Percentiles rank a stretch among this genome's conserved stretches.
Evolutionary conservation across 2,329 filamentous ascomycete genomes (phyloP).

Genomic region (Trichoderma aggressivum): DNA sequence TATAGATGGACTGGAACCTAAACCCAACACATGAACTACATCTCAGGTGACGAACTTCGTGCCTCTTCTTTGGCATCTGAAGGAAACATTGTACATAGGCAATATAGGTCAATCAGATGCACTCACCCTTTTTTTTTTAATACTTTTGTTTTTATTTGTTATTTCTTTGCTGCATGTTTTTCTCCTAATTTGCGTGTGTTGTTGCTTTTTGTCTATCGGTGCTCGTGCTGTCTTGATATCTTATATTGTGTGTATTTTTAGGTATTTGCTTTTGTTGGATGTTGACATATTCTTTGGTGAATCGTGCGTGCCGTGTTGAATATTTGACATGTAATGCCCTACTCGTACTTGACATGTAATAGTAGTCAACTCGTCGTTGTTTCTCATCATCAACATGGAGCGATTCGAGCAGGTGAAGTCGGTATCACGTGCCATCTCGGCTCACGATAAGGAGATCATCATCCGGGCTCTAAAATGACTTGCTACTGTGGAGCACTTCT

Average conservation of each 20-base stretch:
- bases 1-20: constrained; percentile 34
- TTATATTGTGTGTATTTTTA: background rate
- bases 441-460: background rate
- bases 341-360: too few relatives aligned
- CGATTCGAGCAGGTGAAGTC: background rate
- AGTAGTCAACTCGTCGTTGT: too few relatives aligned
- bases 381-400: too few relatives aligned
- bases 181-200: background rate
- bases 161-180: background rate
- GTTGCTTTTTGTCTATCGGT: background rate
- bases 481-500: background rate
- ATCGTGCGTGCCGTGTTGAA: background rate
- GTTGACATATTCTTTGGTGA: background rate
- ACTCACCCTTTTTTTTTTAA: constrained; percentile 12
- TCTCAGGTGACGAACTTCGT: constrained; percentile 18
- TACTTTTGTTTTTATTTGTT: background rate
- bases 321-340: background rate
- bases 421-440: background rate
- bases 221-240: background rate
- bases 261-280: background rate
- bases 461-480: background rate
- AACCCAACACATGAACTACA: constrained; percentile 20
- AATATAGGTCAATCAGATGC: constrained; percentile 20
- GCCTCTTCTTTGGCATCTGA: constrained; percentile 10
- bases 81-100: constrained; percentile 18